Evolutionary conservation across 2,329 filamentous ascomycete genomes (phyloP).

Genomic region (Phaeosphaeriaceae sp.): DNA sequence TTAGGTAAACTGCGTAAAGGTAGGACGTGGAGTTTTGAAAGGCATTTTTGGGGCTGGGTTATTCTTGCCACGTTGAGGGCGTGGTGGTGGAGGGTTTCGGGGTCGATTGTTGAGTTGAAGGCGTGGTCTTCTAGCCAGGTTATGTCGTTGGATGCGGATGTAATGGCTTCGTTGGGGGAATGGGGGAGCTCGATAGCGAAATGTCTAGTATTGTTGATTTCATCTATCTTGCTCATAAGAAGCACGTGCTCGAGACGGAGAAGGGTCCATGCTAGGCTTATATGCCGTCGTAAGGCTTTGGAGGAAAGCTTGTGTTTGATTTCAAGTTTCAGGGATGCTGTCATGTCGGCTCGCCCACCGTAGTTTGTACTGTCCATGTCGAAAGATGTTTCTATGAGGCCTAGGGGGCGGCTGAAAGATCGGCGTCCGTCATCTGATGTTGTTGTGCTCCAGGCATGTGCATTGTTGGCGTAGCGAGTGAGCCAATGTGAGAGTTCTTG

Average conservation of each 20-base stretch:
- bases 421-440: conserved; percentile 18
- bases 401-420: conserved; percentile 47
- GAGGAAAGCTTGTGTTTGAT: conserved; percentile 38
- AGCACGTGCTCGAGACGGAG: conserved; percentile 50
- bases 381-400: conserved; percentile 54
- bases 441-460: conserved; percentile 45
- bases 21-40: conserved; percentile 51
- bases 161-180: conserved; percentile 37
- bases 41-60: conserved; percentile 43
- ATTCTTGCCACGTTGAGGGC: conserved; percentile 50
- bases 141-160: conserved; percentile 35
- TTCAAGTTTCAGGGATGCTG: conserved; percentile 45
- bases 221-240: conserved; percentile 38
- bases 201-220: conserved; percentile 15
- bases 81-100: conserved; percentile 50
- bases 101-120: conserved; percentile 42
- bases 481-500: conserved; percentile 41
- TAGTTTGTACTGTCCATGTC: conserved; percentile 53
- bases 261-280: conserved; percentile 50
- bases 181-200: conserved; percentile 47
- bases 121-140: conserved; percentile 48
- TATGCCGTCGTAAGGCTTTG: conserved; percentile 40
- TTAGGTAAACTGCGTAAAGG: conserved; percentile 31
- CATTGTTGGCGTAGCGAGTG: conserved; percentile 46
- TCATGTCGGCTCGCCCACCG: conserved; percentile 56